These are phyloP conservation scores for Aphanomyces cochlioides DNA, from an alignment of 352 stramenopile species.

Conservation along the genomic window DNA sequence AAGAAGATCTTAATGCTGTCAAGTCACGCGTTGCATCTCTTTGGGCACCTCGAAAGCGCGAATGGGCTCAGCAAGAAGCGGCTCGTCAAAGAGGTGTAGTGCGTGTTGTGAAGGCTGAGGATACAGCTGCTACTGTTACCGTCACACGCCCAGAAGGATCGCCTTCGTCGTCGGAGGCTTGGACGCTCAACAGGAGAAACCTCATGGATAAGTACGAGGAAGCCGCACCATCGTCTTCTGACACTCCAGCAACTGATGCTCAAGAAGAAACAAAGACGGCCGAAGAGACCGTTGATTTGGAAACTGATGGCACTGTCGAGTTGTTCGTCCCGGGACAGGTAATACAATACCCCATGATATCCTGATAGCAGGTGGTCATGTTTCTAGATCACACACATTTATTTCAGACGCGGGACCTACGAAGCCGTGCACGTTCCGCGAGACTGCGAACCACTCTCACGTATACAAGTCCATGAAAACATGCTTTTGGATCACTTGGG, in stretches of 20 bases:
- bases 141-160: not conserved
- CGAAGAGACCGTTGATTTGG: slow-evolving; percentile 1
- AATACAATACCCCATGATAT: not conserved
- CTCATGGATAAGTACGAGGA: slow-evolving; percentile 28
- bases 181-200: slow-evolving; percentile 22
- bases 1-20: slow-evolving; percentile 73
- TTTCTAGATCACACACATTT: slow-evolving; percentile 53
- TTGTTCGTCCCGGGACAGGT: slow-evolving; percentile 28
- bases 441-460: slow-evolving; percentile 60
- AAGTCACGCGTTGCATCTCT: slow-evolving; percentile 79
- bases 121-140: not conserved
- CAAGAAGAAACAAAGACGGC: not conserved
- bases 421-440: slow-evolving; percentile 78
- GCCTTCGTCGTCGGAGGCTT: not conserved
- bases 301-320: slow-evolving; percentile 9
- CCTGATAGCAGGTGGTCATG: not conserved
- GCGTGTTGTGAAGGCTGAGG: not conserved
- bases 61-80: slow-evolving; percentile 69
- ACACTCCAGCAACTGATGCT: not conserved
- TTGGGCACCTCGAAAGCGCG: slow-evolving; percentile 74
- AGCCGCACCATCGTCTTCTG: not conserved
- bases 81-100: slow-evolving; percentile 20
- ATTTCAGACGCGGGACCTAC: slow-evolving; percentile 74
- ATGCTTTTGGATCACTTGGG: slow-evolving; percentile 84
- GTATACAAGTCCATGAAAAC: slow-evolving; percentile 81